Evolutionary conservation across 1,284 basidiomycete species (phyloP).

Genomic region (Mycocalia duriaeana): DNA sequence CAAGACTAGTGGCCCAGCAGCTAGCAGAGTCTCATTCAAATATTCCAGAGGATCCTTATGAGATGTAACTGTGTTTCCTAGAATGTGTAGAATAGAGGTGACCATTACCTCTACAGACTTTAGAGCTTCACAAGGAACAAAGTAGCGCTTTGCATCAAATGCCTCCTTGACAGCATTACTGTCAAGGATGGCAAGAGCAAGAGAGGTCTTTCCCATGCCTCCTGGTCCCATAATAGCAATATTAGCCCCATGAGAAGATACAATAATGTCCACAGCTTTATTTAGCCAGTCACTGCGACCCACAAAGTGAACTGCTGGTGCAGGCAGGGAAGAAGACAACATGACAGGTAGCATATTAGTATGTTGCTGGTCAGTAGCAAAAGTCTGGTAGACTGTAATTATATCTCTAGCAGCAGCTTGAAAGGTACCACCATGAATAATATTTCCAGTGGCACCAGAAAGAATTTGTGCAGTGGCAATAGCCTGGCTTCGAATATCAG

Average conservation of each 20-base stretch:
- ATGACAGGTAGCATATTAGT: neutral
- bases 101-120: slow-evolving; percentile 5
- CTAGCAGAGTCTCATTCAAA: neutral
- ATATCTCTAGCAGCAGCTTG: neutral
- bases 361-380: neutral
- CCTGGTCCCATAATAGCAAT: slow-evolving; percentile 5
- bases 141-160: slow-evolving; percentile 5
- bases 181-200: slow-evolving; percentile 1
- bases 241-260: slow-evolving; percentile 1
- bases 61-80: neutral
- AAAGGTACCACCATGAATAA: neutral
- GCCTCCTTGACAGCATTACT: slow-evolving; percentile 4
- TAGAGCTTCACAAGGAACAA: slow-evolving; percentile 9
- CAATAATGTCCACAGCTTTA: neutral
- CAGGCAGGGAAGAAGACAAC: neutral
- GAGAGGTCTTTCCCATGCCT: neutral
- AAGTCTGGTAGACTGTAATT: neutral
- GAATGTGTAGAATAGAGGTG: slow-evolving; percentile 4
- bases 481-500: no score
- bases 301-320: neutral
- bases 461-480: neutral
- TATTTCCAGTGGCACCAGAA: neutral
- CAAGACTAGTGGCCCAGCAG: neutral
- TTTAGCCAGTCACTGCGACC: neutral
- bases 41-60: neutral